Conservation (phyloP, 805 yeast genomes). For the Saccharomyces mikatae region DNA sequence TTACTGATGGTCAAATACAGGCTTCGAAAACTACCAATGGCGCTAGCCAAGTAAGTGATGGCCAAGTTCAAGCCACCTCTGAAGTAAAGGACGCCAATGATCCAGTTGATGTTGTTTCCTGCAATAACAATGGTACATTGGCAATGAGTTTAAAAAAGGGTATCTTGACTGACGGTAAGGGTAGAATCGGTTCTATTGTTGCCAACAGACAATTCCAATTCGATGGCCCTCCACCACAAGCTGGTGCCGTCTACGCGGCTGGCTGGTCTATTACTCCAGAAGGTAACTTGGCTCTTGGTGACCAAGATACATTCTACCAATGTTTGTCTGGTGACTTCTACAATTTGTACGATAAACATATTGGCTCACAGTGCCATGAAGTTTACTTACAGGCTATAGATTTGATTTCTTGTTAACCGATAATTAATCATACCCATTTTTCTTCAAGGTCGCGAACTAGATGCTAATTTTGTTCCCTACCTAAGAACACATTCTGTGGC, state of each 20-base stretch:
- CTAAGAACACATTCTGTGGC: background rate
- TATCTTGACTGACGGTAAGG: constrained; percentile 47
- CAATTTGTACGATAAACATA: constrained; percentile 62
- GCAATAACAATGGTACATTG: constrained; percentile 43
- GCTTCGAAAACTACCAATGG: constrained; percentile 15
- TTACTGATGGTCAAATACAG: constrained; percentile 38
- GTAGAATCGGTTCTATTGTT: constrained; percentile 72
- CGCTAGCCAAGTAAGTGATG: constrained; percentile 17
- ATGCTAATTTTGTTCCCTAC: background rate
- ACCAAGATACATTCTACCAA: constrained; percentile 55
- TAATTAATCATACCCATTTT: background rate
- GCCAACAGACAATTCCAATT: constrained; percentile 81
- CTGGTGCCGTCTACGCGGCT: constrained; percentile 61
- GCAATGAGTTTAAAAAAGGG: constrained; percentile 44
- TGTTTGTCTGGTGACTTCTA: constrained; percentile 71
- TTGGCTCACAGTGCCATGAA: constrained; percentile 55
- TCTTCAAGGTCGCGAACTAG: background rate
- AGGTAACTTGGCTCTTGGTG: constrained; percentile 57
- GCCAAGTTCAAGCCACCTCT: constrained; percentile 30
- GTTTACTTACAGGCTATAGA: constrained; percentile 55
- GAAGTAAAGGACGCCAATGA: constrained; percentile 15
- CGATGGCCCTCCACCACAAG: constrained; percentile 83
- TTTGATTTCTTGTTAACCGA: constrained; percentile 43
- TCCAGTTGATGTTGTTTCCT: constrained; percentile 32
- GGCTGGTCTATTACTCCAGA: constrained; percentile 55